Percentiles rank a stretch among this genome's conserved stretches.
Conservation (phyloP, 768 basidiomycete species). For the Termitomyces sp. region DNA sequence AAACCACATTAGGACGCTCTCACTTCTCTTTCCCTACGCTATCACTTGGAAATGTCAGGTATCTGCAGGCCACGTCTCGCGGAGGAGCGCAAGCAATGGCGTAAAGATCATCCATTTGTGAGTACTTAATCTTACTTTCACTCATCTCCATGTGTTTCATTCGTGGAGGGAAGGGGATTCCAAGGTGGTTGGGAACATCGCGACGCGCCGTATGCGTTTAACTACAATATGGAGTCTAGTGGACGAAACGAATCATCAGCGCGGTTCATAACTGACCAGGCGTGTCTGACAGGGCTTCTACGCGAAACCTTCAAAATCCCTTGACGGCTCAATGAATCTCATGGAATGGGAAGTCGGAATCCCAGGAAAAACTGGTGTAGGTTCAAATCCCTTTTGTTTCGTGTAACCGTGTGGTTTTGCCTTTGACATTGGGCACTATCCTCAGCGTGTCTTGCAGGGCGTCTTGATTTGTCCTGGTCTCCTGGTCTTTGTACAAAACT, state of each 20-base stretch:
- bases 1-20: not conserved
- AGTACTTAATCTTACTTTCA: constrained; percentile 25
- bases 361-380: constrained; percentile 83
- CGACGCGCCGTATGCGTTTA: constrained; percentile 5
- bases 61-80: constrained; percentile 90
- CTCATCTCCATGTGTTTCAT: not conserved
- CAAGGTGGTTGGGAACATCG: not conserved
- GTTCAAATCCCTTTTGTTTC: constrained; percentile 23
- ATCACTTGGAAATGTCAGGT: constrained; percentile 60
- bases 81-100: constrained; percentile 98
- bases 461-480: not conserved
- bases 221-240: not conserved
- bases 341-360: constrained; percentile 99
- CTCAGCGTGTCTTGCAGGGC: constrained; percentile 7
- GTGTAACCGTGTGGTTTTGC: not conserved
- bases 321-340: constrained; percentile 93
- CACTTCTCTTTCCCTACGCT: not conserved
- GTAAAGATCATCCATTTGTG: constrained; percentile 98
- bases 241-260: constrained; percentile 1
- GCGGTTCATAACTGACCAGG: constrained; percentile 3
- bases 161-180: not conserved
- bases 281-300: constrained; percentile 77
- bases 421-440: constrained; percentile 2
- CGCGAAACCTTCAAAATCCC: constrained; percentile 84
- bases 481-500: constrained; percentile 6